A percentile compares a stretch with the other conserved stretches of the same genome.
Conservation (phyloP, 2,329 filamentous ascomycete species). For the Magnaporthales sp. region DNA sequence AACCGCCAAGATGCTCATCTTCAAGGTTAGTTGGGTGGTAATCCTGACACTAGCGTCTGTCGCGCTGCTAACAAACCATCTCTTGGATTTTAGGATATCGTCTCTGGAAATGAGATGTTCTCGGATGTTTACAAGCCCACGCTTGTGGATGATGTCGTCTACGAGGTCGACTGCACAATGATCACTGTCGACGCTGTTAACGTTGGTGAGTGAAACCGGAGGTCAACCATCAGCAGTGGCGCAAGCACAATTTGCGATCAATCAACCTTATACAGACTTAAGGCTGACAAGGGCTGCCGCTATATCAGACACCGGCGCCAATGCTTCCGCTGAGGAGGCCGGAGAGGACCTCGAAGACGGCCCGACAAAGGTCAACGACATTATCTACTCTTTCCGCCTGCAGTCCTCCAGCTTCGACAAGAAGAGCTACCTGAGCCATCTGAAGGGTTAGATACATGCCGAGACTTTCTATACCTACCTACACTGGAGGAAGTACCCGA, state of each 20-base stretch:
- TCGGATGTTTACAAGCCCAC: slow-evolving; percentile 88
- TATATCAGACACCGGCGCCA: slow-evolving; percentile 73
- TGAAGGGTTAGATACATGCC: slow-evolving; percentile 59
- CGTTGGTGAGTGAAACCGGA: slow-evolving; percentile 49
- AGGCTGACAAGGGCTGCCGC: slow-evolving; percentile 7
- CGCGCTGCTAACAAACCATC: slow-evolving; percentile 9
- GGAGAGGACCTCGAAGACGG: slow-evolving; percentile 67
- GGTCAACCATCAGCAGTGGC: neutral
- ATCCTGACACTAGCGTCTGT: neutral
- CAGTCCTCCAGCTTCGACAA: slow-evolving; percentile 74
- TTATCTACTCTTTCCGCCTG: slow-evolving; percentile 87
- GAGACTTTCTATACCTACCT: neutral
- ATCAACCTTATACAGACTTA: neutral
- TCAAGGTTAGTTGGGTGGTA: slow-evolving; percentile 42
- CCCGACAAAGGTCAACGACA: slow-evolving; percentile 75
- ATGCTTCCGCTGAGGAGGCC: slow-evolving; percentile 88
- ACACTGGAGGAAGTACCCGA: slow-evolving; percentile 5
- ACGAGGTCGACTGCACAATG: slow-evolving; percentile 88
- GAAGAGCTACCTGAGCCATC: slow-evolving; percentile 72
- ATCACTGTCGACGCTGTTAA: slow-evolving; percentile 69
- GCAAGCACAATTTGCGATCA: neutral
- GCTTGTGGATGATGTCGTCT: slow-evolving; percentile 69
- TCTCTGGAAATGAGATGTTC: slow-evolving; percentile 91
- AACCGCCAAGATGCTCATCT: slow-evolving; percentile 64
- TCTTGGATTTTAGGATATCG: slow-evolving; percentile 57